Evolutionary conservation across 169 alveolate species (phyloP).

Genomic region (Babesia divergens): DNA sequence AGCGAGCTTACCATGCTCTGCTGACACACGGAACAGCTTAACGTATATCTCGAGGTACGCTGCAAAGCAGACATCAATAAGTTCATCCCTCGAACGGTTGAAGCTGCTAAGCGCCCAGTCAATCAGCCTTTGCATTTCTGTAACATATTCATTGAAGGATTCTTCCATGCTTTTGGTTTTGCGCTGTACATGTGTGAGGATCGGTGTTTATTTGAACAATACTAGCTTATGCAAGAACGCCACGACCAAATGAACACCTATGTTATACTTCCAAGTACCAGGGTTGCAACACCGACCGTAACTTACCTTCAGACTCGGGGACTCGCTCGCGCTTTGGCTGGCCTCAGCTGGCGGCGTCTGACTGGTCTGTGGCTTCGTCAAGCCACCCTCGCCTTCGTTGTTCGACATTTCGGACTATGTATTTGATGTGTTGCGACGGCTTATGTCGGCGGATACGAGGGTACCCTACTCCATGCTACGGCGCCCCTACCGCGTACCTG

Average conservation of each 20-base stretch:
- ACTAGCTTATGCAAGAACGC: too few species aligned
- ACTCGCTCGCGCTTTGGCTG: background rate
- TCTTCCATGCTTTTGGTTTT: background rate
- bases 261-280: too few species aligned
- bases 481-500: background rate
- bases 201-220: background rate
- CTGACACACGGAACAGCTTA: conserved; percentile 45
- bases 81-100: conserved; percentile 46
- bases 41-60: conserved; percentile 53
- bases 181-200: too few species aligned
- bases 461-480: background rate
- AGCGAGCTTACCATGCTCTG: conserved; percentile 39
- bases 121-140: conserved; percentile 26
- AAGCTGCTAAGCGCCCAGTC: conserved; percentile 63
- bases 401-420: background rate
- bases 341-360: background rate
- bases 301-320: background rate
- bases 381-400: background rate
- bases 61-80: conserved; percentile 60
- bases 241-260: too few species aligned
- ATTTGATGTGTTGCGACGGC: background rate
- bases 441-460: too few species aligned
- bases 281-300: too few species aligned
- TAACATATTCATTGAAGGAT: conserved; percentile 1
- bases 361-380: background rate